These are phyloP conservation scores for Ilyonectria mors-panacis DNA, from an alignment of 2,329 filamentous ascomycete species.

Conservation along the genomic window DNA sequence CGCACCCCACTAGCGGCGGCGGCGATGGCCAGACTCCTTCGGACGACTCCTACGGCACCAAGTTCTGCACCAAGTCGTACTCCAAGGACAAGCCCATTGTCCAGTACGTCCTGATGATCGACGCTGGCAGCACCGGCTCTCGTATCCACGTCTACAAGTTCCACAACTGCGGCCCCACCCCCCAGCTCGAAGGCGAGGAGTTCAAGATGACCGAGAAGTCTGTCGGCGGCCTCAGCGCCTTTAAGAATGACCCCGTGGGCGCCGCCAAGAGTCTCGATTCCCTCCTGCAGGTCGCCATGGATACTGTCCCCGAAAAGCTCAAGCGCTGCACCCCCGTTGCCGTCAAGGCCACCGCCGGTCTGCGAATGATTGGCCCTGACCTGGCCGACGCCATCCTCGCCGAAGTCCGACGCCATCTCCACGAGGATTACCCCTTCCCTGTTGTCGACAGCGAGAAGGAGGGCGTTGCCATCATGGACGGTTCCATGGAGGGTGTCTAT, in stretches of 20 bases:
- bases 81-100: constrained; percentile 93
- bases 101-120: constrained; percentile 99
- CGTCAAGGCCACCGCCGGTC: constrained; percentile 97
- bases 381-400: constrained; percentile 87
- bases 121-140: constrained; percentile 97
- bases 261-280: constrained; percentile 92
- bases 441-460: constrained; percentile 88
- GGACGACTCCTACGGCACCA: constrained; percentile 76
- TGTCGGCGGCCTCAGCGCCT: constrained; percentile 88
- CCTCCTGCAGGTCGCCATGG: constrained; percentile 88
- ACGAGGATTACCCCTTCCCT: constrained; percentile 93
- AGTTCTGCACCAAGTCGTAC: constrained; percentile 85
- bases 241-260: constrained; percentile 85
- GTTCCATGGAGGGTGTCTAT: constrained; percentile 96
- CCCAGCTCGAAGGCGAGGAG: constrained; percentile 91
- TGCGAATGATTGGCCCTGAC: constrained; percentile 87
- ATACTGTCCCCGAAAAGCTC: constrained; percentile 87
- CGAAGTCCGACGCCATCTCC: constrained; percentile 86
- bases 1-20: constrained; percentile 37
- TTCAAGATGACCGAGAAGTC: constrained; percentile 95
- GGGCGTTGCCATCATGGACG: constrained; percentile 97
- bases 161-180: constrained; percentile 98
- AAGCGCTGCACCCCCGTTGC: constrained; percentile 94
- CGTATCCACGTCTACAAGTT: constrained; percentile 99
- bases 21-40: constrained; percentile 67